Base-by-base conservation (phyloP, 2,329 filamentous ascomycete genomes). In the Chaetomium globosum region DNA sequence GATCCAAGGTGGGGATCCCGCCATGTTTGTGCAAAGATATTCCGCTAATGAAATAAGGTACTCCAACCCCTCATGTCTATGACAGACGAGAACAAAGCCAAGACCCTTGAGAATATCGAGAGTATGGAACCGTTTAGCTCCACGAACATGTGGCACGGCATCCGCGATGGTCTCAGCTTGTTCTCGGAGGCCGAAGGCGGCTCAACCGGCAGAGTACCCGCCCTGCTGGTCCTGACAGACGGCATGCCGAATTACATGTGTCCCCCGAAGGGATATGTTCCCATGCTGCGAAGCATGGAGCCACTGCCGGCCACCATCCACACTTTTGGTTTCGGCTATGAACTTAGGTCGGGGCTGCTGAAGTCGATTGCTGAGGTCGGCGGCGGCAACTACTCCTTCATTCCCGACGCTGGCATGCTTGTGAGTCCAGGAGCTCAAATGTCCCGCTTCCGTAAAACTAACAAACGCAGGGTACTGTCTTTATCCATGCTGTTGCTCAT, bases 401-500 rank as follows among this genome's bases (percentile, higher is more conserved):
- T 88, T 21, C 83, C 85, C 0, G 85, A 88, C 61, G 81, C 83
- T 0, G 83, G 85, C 65, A 87, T 88, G 84, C 83, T 88, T 65
- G 78, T 80, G 67, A 64, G 77, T 59, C 21, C 13, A 46, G 26
- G 3, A 33, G 16, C 28, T 10, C 30, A 67, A 49, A 49, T 30
- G 10, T 52, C 21, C 51, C 19, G 28, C 48, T 26, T 33, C 10
- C 30, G 21, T 43, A 58, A 46, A 12, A 23, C 46, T 48, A 23
- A 59, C 6, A 62, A 8, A 52, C 19, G 0, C 31, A 80, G 77
- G 83, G 83, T 3, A 88, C 86, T 2, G 84, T 86, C 3, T 87
- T 88, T 66, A 79, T 87, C 3, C 84, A 88, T 69, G 84, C 86
- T 1, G 80, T 87, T 2, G 85, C 86, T 21, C 87, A 88, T 68